Conservation (phyloP, 2,329 filamentous ascomycete genomes). For the Berkeleyomyces basicola region DNA sequence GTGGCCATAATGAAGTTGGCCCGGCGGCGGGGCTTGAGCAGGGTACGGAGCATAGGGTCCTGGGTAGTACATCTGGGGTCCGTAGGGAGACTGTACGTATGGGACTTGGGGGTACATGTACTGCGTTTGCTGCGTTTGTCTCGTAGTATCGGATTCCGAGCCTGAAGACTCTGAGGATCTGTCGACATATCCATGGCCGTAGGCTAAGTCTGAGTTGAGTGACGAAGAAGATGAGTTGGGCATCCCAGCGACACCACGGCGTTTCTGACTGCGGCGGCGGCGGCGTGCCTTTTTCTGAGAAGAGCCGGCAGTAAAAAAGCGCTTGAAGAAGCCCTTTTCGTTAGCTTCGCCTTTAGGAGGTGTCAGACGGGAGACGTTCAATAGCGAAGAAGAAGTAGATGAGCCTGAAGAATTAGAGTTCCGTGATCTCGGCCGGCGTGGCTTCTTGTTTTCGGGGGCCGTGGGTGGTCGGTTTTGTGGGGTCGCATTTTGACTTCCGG, state of each 20-base stretch:
- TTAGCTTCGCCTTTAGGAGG: slow-evolving; percentile 25
- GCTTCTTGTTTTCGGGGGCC: background rate
- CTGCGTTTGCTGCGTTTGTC: slow-evolving; percentile 1
- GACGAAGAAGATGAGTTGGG: slow-evolving; percentile 51
- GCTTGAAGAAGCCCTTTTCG: slow-evolving; percentile 37
- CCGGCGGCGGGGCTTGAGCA: background rate
- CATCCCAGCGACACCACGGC: slow-evolving; percentile 37
- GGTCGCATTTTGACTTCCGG: background rate
- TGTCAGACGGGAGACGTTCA: slow-evolving; percentile 47
- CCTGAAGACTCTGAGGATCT: slow-evolving; percentile 15
- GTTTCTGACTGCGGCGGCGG: slow-evolving; percentile 21
- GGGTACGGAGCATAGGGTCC: slow-evolving; percentile 1
- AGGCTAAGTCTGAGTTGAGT: slow-evolving; percentile 51
- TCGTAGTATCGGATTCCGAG: slow-evolving; percentile 8
- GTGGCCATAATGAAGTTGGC: background rate
- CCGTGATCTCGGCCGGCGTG: slow-evolving; percentile 2
- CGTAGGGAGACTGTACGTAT: background rate
- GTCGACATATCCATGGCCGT: slow-evolving; percentile 43
- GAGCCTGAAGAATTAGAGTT: slow-evolving; percentile 26
- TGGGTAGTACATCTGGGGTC: background rate
- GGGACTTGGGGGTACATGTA: slow-evolving; percentile 7
- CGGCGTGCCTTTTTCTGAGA: slow-evolving; percentile 29
- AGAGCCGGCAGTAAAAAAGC: slow-evolving; percentile 44
- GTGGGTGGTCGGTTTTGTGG: background rate
- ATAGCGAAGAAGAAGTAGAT: slow-evolving; percentile 40